Conservation (phyloP, 169 alveolate species). For the Plasmodium vivax region DNA sequence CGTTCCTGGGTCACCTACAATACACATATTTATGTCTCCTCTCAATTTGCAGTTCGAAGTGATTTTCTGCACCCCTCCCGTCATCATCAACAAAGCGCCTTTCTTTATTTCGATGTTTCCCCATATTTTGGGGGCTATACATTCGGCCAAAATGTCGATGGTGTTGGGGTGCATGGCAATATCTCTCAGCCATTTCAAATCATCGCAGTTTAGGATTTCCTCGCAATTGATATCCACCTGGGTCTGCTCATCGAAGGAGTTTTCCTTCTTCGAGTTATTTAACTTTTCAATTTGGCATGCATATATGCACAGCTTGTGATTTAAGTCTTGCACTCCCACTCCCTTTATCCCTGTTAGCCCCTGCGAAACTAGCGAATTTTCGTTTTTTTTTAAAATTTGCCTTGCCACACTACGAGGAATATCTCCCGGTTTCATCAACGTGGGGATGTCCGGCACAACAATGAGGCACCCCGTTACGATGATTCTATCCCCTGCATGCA, state of each 20-base stretch:
- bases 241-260: constrained; percentile 74
- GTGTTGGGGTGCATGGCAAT: constrained; percentile 85
- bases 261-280: constrained; percentile 78
- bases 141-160: constrained; percentile 88
- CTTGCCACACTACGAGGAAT: constrained; percentile 84
- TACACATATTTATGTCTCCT: constrained; percentile 97
- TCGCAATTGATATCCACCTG: constrained; percentile 79
- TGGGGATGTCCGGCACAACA: constrained; percentile 97
- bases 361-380: constrained; percentile 81
- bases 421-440: constrained; percentile 96
- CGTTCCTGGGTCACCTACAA: constrained; percentile 99
- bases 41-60: constrained; percentile 94
- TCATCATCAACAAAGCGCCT: constrained; percentile 95
- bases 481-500: constrained; percentile 97
- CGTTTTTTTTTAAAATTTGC: constrained; percentile 80
- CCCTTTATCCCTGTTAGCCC: constrained; percentile 95
- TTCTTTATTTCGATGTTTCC: constrained; percentile 97
- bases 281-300: constrained; percentile 84
- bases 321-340: constrained; percentile 94
- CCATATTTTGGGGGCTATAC: constrained; percentile 96
- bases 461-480: constrained; percentile 93
- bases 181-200: constrained; percentile 84
- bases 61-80: constrained; percentile 97
- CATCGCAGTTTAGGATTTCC: constrained; percentile 80
- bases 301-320: constrained; percentile 93